Percentiles rank a stretch among this genome's conserved stretches.
Evolutionary conservation across 495 filamentous ascomycete genomes (phyloP).

Genomic region (Tuber melanosporum): DNA sequence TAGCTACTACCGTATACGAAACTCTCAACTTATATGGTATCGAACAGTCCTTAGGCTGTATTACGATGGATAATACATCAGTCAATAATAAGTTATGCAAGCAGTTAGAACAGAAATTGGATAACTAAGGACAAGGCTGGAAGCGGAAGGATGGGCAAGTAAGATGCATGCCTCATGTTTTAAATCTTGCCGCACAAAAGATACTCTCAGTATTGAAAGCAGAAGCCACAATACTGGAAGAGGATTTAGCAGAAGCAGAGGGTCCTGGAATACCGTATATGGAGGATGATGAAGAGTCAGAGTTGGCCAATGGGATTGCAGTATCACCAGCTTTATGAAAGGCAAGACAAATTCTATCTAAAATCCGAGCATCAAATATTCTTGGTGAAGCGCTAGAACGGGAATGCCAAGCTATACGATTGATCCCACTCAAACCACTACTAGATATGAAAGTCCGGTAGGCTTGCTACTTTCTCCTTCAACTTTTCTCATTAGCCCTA

Average conservation of each 20-base stretch:
- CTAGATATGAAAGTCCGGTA: conserved; percentile 19
- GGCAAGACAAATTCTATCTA: conserved; percentile 10
- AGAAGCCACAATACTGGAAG: conserved; percentile 8
- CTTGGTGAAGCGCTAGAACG: conserved; percentile 1
- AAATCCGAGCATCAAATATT: conserved; percentile 8
- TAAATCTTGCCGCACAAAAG: conserved; percentile 16
- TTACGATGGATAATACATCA: conserved; percentile 16
- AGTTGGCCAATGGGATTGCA: neutral
- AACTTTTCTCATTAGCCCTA: too few species aligned
- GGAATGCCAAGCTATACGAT: neutral
- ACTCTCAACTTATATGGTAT: conserved; percentile 4
- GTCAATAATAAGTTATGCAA: conserved; percentile 9
- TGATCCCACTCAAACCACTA: conserved; percentile 6
- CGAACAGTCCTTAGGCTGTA: conserved; percentile 7
- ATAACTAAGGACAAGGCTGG: neutral
- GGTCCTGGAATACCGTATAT: neutral
- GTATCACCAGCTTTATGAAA: conserved; percentile 7
- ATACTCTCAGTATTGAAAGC: conserved; percentile 2
- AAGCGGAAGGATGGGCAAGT: conserved; percentile 9
- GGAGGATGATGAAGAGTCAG: too few species aligned
- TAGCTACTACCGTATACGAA: neutral
- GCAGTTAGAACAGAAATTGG: neutral
- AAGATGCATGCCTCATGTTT: conserved; percentile 19
- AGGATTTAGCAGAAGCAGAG: neutral
- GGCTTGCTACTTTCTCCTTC: neutral